These are phyloP conservation scores for Ustilago hordei DNA, from an alignment of 1,284 basidiomycete species.

Conservation along the genomic window DNA sequence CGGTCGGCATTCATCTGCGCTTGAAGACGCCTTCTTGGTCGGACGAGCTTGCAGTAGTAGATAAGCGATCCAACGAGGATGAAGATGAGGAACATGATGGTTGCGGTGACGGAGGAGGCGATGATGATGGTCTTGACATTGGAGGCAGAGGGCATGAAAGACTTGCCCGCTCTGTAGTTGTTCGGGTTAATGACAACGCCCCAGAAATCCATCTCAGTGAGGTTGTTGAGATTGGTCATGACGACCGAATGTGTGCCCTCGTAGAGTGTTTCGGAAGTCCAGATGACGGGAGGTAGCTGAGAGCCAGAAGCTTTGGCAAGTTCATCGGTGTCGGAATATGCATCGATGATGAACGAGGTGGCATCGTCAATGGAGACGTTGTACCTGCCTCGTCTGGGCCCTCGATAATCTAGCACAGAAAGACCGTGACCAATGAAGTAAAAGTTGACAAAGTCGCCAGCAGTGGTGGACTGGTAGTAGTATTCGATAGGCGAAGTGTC, in stretches of 20 bases:
- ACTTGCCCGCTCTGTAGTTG: conserved; percentile 40
- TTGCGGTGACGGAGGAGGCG: conserved; percentile 34
- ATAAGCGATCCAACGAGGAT: conserved; percentile 29
- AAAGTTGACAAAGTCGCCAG: conserved; percentile 38
- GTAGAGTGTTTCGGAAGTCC: conserved; percentile 32
- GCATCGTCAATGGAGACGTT: conserved; percentile 35
- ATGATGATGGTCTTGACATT: conserved; percentile 41
- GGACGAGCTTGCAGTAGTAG: conserved; percentile 40
- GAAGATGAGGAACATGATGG: conserved; percentile 39
- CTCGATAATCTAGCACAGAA: conserved; percentile 39
- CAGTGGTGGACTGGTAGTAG: conserved; percentile 27
- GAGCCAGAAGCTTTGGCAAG: conserved; percentile 22
- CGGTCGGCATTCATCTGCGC: conserved; percentile 22
- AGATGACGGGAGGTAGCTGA: conserved; percentile 33
- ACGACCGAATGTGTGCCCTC: conserved; percentile 37
- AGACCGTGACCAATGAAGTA: conserved; percentile 38
- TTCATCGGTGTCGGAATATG: conserved; percentile 25
- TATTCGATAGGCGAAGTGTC: conserved; percentile 38
- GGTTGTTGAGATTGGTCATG: conserved; percentile 40
- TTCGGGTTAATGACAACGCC: conserved; percentile 46
- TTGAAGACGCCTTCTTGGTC: conserved; percentile 20
- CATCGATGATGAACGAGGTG: conserved; percentile 32
- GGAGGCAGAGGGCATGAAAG: conserved; percentile 18
- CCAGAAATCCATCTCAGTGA: conserved; percentile 42
- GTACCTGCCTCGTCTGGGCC: conserved; percentile 34